These are phyloP conservation scores for Leishmania turanica DNA, from an alignment of 208 protist species.

Conservation along the genomic window DNA sequence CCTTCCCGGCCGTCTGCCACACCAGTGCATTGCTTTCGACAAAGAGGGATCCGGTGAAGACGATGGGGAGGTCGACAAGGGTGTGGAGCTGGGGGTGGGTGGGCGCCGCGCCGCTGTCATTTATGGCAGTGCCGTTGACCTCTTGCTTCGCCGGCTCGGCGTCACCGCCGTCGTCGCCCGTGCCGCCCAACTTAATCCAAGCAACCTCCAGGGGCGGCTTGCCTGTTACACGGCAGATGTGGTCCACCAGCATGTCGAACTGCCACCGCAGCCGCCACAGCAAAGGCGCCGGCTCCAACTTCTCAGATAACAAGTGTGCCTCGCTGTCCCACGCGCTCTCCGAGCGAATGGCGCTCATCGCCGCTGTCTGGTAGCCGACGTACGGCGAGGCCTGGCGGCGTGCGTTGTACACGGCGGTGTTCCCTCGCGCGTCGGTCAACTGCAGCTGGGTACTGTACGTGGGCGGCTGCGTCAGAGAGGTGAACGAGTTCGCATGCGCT, in stretches of 20 bases:
- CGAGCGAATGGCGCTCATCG: constrained; percentile 46
- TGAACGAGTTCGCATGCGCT: background rate
- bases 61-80: constrained; percentile 13
- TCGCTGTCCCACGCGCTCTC: constrained; percentile 35
- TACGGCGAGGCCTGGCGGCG: constrained; percentile 59
- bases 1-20: constrained; percentile 62
- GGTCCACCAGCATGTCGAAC: constrained; percentile 64
- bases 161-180: background rate
- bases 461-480: constrained; percentile 18
- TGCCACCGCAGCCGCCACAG: constrained; percentile 84
- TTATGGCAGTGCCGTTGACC: background rate
- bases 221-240: constrained; percentile 39
- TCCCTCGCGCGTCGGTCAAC: constrained; percentile 22
- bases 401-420: constrained; percentile 20
- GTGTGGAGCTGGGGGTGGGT: background rate
- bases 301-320: constrained; percentile 28
- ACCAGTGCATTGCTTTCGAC: constrained; percentile 41
- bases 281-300: constrained; percentile 47
- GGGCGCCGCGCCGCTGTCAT: background rate
- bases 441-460: constrained; percentile 24
- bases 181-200: constrained; percentile 22
- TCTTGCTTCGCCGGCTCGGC: background rate
- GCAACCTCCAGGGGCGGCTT: constrained; percentile 29
- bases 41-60: constrained; percentile 51
- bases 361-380: constrained; percentile 56